A percentile compares a stretch with the other conserved stretches of the same genome.
These are phyloP conservation scores for Tolypocladium cylindrosporum DNA, from an alignment of 2,329 filamentous ascomycete species.

Conservation along the genomic window DNA sequence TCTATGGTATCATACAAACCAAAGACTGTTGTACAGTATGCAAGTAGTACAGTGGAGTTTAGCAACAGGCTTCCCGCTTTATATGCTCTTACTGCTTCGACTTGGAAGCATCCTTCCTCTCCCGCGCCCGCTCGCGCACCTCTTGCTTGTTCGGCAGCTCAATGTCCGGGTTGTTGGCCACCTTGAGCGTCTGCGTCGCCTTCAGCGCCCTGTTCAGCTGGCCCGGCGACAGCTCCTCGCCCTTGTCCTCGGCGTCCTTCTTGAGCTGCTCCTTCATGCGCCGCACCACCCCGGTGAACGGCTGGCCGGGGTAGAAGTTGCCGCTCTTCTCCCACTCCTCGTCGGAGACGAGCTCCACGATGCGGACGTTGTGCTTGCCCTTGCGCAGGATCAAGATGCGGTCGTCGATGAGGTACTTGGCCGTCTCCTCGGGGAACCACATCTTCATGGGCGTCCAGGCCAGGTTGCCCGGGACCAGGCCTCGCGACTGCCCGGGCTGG, in stretches of 20 bases:
- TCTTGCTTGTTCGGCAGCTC: constrained; percentile 27
- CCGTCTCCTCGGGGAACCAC: constrained; percentile 46
- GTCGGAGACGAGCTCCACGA: constrained; percentile 50
- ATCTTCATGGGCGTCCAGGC: constrained; percentile 52
- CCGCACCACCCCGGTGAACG: constrained; percentile 37
- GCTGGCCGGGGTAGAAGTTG: constrained; percentile 42
- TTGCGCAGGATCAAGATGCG: constrained; percentile 50
- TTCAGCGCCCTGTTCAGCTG: constrained; percentile 18
- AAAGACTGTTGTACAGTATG: not conserved
- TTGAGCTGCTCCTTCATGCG: constrained; percentile 27
- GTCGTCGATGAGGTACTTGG: constrained; percentile 50
- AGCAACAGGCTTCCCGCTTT: not conserved
- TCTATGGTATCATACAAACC: not conserved
- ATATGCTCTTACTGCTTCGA: not conserved
- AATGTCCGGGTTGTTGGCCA: constrained; percentile 30
- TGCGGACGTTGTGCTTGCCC: constrained; percentile 53
- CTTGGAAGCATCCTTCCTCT: constrained; percentile 3
- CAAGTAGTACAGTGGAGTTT: not conserved
- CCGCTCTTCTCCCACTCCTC: constrained; percentile 41
- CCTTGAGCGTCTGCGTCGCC: constrained; percentile 14
- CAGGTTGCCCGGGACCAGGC: constrained; percentile 40
- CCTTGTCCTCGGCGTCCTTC: constrained; percentile 22
- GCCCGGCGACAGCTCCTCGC: constrained; percentile 13
- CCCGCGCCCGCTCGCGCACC: constrained; percentile 14
- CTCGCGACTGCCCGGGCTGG: constrained; percentile 29